Base-by-base conservation (phyloP, 2,329 filamentous ascomycete species). In the Westerdykella aurantiaca region DNA sequence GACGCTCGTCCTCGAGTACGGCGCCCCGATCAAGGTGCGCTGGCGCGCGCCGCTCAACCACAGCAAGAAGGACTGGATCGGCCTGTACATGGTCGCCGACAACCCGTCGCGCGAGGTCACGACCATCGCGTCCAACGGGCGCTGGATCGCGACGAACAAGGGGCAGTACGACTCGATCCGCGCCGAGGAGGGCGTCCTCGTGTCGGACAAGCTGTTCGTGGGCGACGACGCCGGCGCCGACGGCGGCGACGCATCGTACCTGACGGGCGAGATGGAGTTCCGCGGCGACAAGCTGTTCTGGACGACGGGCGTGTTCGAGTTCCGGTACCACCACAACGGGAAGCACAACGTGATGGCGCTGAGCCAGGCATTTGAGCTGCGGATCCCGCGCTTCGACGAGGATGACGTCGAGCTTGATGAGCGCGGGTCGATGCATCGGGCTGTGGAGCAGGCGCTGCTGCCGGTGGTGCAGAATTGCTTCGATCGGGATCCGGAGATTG, bases 231-330 rank as follows among this genome's bases (percentile, higher is more conserved):
- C 69, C 13, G 58, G 64, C 0, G 55, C 67, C 34, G 51, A 69
- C 51, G 71, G 73, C 57, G 72, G 73, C 1, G 72, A 75, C 2
- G 76, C 77, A 3, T 76, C 86, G 45, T 76, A 83, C 51, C 78
- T 88, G 4, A 77, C 79, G 11, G 93, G 93, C 35, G 88, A 95
- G 64, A 83, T 97, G 60, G 69, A 88, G 11, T 97, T 98, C 62
- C 76, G 83, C 9, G 90, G 93, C 38, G 90, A 97, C 71, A 95
- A 95, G 70, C 78, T 96, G 2, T 98, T 88, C 84, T 98, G 93
- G 93, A 95, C 86, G 0, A 86, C 91, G 48, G 93, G 93, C 43
- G 86, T 94, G 3, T 98, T 95, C 61, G 93, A 98, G 62, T 94
- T 98, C 73, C 83, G 93, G 34, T 96, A 96, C 69, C 93, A 98